Evolutionary conservation across 2,329 filamentous ascomycete species (phyloP), one percentile per base, ranked within the genome.

Genomic region (Fusarium avenaceum): DNA sequence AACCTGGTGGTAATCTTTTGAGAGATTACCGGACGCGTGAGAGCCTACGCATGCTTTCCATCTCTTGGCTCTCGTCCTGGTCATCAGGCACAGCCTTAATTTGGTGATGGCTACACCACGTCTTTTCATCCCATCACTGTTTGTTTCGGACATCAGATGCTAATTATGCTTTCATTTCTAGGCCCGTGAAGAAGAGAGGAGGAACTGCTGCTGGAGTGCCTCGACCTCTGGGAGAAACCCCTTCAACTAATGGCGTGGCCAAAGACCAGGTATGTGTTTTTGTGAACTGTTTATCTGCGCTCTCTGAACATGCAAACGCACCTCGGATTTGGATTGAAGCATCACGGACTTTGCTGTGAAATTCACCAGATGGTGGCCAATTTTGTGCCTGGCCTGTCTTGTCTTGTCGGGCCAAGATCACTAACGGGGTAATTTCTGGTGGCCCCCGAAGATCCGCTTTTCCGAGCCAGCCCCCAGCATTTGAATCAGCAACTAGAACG

Each of bases 101-200:
- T 47, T 26, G 38, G 28, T 39, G 38, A 44, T 30, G 46, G 38
- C 42, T 19, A 43, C 53, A 13, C 38, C 11, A 35, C n/a, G 42
- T 39, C 9, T 11, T 35, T 17, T 17, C 43, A 43, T 35, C 42
- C 20, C 28, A 32, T 42, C 30, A 32, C 19, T 10, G 13, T 35
- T 30, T 24, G 14, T 4, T 39, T 42, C 13, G 20, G 14, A 33
- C 43, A 49, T 33, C 48, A 50, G 19, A 38, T 63, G 63, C 75
- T 76, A 67, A 75, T 67, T 65, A 67, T 54, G 53, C 72, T 50
- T 71, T 67, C 75, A 42, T 55, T 39, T 69, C 48, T 76, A 94
- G 92, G 70, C 92, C 92, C 13, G 76, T 80, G 44, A 94, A 94
- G 82, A 93, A 91, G 81, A 91, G 90, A 78, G 84, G 85, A 64